These are phyloP conservation scores for Aurinia saxatilis DNA, from an alignment of 345 rosid species.

Conservation along the genomic window DNA sequence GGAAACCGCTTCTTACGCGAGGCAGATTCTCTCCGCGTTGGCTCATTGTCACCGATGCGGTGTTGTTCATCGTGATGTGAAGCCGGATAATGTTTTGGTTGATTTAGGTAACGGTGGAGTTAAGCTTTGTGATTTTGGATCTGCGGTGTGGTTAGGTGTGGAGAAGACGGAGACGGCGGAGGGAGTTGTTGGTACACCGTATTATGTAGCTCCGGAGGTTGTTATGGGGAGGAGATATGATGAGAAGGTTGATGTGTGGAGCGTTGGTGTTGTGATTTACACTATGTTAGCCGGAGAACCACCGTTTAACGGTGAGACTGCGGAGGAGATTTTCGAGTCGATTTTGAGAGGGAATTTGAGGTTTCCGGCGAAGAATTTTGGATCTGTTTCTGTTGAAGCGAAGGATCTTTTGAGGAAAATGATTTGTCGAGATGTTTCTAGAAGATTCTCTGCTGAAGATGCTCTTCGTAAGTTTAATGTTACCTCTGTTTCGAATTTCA, in stretches of 20 bases:
- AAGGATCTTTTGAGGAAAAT: conserved; percentile 77
- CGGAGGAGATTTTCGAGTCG: conserved; percentile 56
- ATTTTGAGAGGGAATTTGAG: conserved; percentile 63
- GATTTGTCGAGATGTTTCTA: conserved; percentile 69
- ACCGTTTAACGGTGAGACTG: conserved; percentile 73
- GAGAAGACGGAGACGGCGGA: conserved; percentile 26
- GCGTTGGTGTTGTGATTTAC: conserved; percentile 69
- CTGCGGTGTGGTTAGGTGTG: conserved; percentile 40
- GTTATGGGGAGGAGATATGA: conserved; percentile 54
- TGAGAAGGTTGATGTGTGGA: conserved; percentile 84
- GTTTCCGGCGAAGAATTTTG: conserved; percentile 47
- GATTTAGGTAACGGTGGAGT: conserved; percentile 33
- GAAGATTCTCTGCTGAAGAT: conserved; percentile 67
- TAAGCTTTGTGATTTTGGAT: conserved; percentile 73
- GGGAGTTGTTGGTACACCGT: conserved; percentile 80
- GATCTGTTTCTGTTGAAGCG: conserved; percentile 38
- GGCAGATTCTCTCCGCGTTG: conserved; percentile 47
- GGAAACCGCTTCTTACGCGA: conserved; percentile 34
- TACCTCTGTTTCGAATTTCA: background rate
- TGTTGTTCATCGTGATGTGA: conserved; percentile 70
- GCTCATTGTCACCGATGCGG: conserved; percentile 62
- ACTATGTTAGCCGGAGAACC: conserved; percentile 67
- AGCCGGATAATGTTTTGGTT: conserved; percentile 66
- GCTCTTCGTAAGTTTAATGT: conserved; percentile 49
- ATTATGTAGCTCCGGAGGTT: conserved; percentile 83